Evolutionary conservation across 345 rosid genomes (phyloP), one percentile per base, ranked within the genome.

Genomic region (Raphanus sativus): DNA sequence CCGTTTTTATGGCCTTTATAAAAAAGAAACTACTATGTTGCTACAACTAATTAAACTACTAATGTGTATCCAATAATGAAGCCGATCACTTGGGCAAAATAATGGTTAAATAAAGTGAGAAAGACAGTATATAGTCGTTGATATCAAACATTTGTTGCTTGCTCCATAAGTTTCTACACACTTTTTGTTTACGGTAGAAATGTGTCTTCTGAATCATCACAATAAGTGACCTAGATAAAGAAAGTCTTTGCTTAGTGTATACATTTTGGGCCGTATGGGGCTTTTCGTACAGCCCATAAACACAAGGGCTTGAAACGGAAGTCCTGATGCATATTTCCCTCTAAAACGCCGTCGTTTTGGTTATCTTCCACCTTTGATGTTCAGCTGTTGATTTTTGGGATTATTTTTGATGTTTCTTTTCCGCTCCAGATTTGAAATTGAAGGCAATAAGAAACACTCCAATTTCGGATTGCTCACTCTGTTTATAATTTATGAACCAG

Each of bases 401-500:
- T 45, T 45, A 11, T 11, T 12, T 42, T 45, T 42, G 21, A 21
- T 45, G 16, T 42, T 8, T 38, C 9, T 40, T 70, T 64, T 77
- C 76, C 40, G 76, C 81, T 64, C 71, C 62, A 77, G 81, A 70
- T 71, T 77, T 77, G 61, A 70, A 77, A 54, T 54, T 54, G 69
- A 32, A 34, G 26, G 55, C 8, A 2, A 10, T 6, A 61, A 29
- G 48, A 40, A 40, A 11, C 48, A 11, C 48, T 40, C 48, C 4
- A 3, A 10, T 40, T 40, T 11, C 13, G 48, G n/a, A 40, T 40
- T 40, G 13, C 48, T 40, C 48, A 10, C 10, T 12, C 48, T 40
- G 48, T 10, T 40, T 40, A 0, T 10, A 40, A 9, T 40, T 2
- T 10, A 3, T 10, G 13, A 11, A 11, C 8, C 48, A 40, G 48